Base-by-base conservation (phyloP, 805 yeast genomes). In the Metschnikowia vanudenii region DNA sequence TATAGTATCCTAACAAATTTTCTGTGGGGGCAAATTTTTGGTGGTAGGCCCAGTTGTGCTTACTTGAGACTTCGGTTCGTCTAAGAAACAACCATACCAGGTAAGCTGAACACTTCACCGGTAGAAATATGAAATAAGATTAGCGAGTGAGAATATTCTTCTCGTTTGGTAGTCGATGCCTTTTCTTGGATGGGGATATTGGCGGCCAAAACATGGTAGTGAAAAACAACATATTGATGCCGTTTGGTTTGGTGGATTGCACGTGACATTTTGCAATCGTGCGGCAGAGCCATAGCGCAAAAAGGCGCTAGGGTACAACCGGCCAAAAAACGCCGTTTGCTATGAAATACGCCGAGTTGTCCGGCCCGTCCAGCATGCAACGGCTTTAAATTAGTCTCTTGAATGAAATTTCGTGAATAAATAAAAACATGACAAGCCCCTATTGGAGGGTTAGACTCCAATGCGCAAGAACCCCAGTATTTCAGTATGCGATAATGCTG, bases 211-310 rank as follows among this genome's bases (percentile, higher is more conserved):
- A 3, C 36, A 39, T 39, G 30, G 37, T 37, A 12, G 33, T 14
- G 22, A 9, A 10, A 22, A 41, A 26, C 24, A 9, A 37, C 33
- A 26, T 37, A 26, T 29, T 24, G 29, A 29, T 4, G 48, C 44
- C 44, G 41, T 39, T 35, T 17, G 32, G 31, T 31, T 45, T 45
- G 40, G 44, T 39, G 37, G 41, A 46, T 39, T 41, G 35, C 57
- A 53, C 57, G 57, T 53, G 57, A 53, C 52, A 53, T 51, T 46
- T 43, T 46, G 57, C 57, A 53, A 53, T 53, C 46, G 24, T 22
- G 48, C 44, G 44, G 39, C 45, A 26, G 37, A 17, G 19, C 12
- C 14, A 18, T 6, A 10, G 16, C 11, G 30, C 16, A 28, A 18
- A 22, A 13, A 12, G 7, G 16, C 28, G 24, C 17, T 20, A 10